These are phyloP conservation scores for Pseudogymnoascus sp. DNA, from an alignment of 2,329 filamentous ascomycete species.

Conservation along the genomic window DNA sequence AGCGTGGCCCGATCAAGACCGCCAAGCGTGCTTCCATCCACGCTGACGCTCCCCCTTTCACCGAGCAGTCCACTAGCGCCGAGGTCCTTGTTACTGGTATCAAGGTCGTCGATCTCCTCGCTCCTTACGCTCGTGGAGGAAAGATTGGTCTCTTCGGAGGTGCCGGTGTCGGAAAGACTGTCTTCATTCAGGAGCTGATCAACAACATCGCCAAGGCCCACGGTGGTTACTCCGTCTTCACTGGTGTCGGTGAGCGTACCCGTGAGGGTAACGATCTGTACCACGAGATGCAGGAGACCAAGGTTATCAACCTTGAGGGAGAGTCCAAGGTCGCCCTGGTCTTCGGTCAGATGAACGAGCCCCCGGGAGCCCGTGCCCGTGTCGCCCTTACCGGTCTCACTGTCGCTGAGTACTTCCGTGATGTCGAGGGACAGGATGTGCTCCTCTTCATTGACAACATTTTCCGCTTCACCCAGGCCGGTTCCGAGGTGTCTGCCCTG, in stretches of 20 bases:
- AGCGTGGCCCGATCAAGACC: constrained; percentile 95
- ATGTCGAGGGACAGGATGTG: constrained; percentile 79
- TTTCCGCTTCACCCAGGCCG: constrained; percentile 99
- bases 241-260: constrained; percentile 99
- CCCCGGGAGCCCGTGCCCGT: constrained; percentile 98
- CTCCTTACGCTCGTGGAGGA: constrained; percentile 99
- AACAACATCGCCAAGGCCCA: constrained; percentile 99
- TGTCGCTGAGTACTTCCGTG: constrained; percentile 75
- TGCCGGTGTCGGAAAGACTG: constrained; percentile 99
- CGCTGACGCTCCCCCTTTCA: constrained; percentile 85
- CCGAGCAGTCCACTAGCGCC: constrained; percentile 90
- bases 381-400: constrained; percentile 89
- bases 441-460: constrained; percentile 99
- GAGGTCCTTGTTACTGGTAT: constrained; percentile 98
- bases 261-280: constrained; percentile 99
- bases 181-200: constrained; percentile 99
- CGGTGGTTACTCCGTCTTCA: constrained; percentile 99
- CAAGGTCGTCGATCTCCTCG: constrained; percentile 99
- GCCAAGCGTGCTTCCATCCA: constrained; percentile 85
- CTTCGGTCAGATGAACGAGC: constrained; percentile 99
- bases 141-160: constrained; percentile 99
- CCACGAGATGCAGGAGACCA: constrained; percentile 99
- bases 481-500: constrained; percentile 99
- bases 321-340: constrained; percentile 99
- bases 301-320: constrained; percentile 97